These are phyloP conservation scores for Exophiala sp. DNA, from an alignment of 2,329 filamentous ascomycete species.

Conservation along the genomic window DNA sequence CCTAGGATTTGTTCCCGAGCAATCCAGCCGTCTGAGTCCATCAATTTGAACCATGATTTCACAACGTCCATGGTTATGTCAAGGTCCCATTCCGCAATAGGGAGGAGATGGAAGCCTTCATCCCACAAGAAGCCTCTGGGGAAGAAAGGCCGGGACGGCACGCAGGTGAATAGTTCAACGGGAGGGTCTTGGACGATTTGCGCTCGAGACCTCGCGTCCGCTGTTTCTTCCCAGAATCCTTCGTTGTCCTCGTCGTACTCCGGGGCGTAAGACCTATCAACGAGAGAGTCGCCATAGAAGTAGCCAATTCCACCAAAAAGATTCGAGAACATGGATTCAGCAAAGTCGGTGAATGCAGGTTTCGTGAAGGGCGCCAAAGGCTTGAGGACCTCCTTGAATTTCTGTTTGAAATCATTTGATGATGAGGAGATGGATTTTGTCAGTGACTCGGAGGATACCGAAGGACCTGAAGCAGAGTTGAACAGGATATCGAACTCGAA, in stretches of 20 bases:
- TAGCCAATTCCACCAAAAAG: constrained; percentile 91
- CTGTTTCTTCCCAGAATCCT: constrained; percentile 91
- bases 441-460: constrained; percentile 60
- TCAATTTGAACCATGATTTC: constrained; percentile 91
- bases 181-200: constrained; percentile 72
- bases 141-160: constrained; percentile 93
- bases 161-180: constrained; percentile 82
- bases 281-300: constrained; percentile 83
- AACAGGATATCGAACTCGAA: constrained; percentile 94
- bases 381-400: constrained; percentile 69
- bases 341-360: constrained; percentile 72
- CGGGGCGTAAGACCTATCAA: constrained; percentile 85
- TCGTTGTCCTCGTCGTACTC: constrained; percentile 96
- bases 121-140: constrained; percentile 97
- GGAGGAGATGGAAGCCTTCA: constrained; percentile 91
- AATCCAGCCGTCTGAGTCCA: constrained; percentile 98
- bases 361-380: constrained; percentile 72
- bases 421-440: constrained; percentile 65
- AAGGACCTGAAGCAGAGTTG: constrained; percentile 67
- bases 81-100: constrained; percentile 89
- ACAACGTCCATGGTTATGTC: constrained; percentile 84
- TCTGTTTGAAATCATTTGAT: constrained; percentile 66
- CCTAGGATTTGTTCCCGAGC: constrained; percentile 93
- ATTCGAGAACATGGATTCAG: constrained; percentile 89
- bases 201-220: constrained; percentile 68